Conservation (phyloP, 768 basidiomycete genomes). For the Nidularia pulvinata region DNA sequence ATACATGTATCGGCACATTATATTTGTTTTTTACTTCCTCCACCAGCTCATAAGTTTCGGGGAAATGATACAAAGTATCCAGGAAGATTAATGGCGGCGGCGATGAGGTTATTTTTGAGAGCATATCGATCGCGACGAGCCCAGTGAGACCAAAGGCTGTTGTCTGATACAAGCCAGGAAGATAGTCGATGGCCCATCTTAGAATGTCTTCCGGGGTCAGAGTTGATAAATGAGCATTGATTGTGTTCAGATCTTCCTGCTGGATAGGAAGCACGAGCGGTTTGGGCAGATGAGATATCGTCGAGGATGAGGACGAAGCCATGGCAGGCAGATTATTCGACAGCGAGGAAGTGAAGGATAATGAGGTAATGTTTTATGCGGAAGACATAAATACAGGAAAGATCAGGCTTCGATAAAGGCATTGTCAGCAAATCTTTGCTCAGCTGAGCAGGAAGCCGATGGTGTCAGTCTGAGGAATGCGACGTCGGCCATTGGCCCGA, state of each 20-base stretch:
- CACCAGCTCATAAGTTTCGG: slow-evolving; percentile 89
- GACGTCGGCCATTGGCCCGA: not conserved
- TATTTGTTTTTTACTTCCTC: slow-evolving; percentile 80
- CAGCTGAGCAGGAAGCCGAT: slow-evolving; percentile 3
- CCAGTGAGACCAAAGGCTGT: slow-evolving; percentile 98
- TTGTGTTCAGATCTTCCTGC: slow-evolving; percentile 51
- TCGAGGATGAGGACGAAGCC: slow-evolving; percentile 7
- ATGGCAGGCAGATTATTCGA: slow-evolving; percentile 2
- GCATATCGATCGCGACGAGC: slow-evolving; percentile 92
- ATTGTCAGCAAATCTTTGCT: not conserved
- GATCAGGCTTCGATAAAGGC: not conserved
- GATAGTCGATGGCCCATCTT: slow-evolving; percentile 76
- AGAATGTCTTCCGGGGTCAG: slow-evolving; percentile 86
- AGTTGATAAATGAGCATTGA: slow-evolving; percentile 74
- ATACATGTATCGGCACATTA: slow-evolving; percentile 70
- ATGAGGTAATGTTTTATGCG: not conserved
- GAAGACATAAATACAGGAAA: not conserved
- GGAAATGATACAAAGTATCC: slow-evolving; percentile 96
- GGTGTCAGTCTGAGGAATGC: slow-evolving; percentile 11
- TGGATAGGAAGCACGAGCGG: slow-evolving; percentile 60
- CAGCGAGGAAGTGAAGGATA: slow-evolving; percentile 3
- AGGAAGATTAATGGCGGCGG: slow-evolving; percentile 91
- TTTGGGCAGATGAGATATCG: slow-evolving; percentile 24
- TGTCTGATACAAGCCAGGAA: slow-evolving; percentile 87
- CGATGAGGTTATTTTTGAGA: slow-evolving; percentile 71